Evolutionary conservation across 495 filamentous ascomycete genomes (phyloP).

Genomic region (Penicillium canescens): DNA sequence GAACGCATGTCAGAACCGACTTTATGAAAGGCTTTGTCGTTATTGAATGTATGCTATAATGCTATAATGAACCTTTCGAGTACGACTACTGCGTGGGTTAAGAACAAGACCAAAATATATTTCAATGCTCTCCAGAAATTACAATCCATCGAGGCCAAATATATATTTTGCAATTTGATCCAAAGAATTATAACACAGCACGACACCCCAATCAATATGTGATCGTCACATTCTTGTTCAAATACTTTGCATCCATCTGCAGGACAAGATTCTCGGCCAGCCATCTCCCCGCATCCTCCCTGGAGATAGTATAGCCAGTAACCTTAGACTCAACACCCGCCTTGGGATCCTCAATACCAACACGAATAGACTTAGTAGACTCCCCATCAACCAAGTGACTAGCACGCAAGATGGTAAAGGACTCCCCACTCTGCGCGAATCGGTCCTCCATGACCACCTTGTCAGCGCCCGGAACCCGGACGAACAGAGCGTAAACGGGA

Average conservation of each 20-base stretch:
- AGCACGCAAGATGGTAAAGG: conserved; percentile 47
- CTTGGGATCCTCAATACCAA: conserved; percentile 41
- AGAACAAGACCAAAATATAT: too few species aligned
- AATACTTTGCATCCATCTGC: neutral
- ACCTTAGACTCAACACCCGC: conserved; percentile 38
- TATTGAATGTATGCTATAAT: too few species aligned
- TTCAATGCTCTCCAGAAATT: too few species aligned
- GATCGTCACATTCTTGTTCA: conserved; percentile 8
- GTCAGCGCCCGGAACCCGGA: conserved; percentile 55
- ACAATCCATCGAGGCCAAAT: too few species aligned
- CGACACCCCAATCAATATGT: neutral
- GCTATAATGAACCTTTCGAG: too few species aligned
- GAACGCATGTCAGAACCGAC: too few species aligned
- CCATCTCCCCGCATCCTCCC: conserved; percentile 43
- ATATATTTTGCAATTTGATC: too few species aligned
- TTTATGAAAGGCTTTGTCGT: too few species aligned
- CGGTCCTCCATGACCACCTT: conserved; percentile 60
- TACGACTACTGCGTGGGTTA: too few species aligned
- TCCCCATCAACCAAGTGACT: conserved; percentile 37
- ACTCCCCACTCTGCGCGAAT: conserved; percentile 30
- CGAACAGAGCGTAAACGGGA: conserved; percentile 51
- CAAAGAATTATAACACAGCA: too few species aligned
- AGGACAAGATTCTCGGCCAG: conserved; percentile 28
- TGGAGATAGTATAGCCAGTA: conserved; percentile 47
- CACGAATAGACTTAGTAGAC: conserved; percentile 30